Conservation (phyloP, 2,329 filamentous ascomycete species). For the Cladosporium sp. region DNA sequence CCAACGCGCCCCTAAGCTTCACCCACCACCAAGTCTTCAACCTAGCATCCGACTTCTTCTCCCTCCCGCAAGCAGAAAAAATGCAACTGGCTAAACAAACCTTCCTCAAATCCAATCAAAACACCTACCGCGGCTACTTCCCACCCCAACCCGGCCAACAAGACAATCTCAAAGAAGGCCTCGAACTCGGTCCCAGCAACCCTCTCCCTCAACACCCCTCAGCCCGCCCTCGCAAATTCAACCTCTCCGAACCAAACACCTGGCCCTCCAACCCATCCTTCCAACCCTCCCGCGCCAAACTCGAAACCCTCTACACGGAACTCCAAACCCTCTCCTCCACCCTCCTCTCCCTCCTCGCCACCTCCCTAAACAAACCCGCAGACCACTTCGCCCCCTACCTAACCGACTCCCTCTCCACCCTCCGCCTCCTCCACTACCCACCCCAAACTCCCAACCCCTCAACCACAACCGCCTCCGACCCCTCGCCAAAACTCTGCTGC, state of each 20-base stretch:
- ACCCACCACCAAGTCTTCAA: slow-evolving; percentile 40
- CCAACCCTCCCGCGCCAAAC: slow-evolving; percentile 16
- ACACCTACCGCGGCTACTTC: slow-evolving; percentile 46
- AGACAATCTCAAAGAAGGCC: slow-evolving; percentile 45
- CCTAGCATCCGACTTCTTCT: slow-evolving; percentile 30
- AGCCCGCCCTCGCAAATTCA: slow-evolving; percentile 26
- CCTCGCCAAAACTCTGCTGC: slow-evolving; percentile 29
- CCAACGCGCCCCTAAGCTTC: slow-evolving; percentile 40
- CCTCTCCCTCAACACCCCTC: slow-evolving; percentile 13
- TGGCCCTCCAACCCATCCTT: slow-evolving; percentile 32
- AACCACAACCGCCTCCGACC: slow-evolving; percentile 8
- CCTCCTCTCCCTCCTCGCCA: slow-evolving; percentile 37
- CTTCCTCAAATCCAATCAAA: slow-evolving; percentile 36
- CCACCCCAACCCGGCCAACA: slow-evolving; percentile 37
- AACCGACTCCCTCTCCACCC: slow-evolving; percentile 38
- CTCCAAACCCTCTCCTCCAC: slow-evolving; percentile 36
- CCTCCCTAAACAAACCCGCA: slow-evolving; percentile 35
- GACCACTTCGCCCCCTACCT: slow-evolving; percentile 41
- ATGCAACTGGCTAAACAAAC: slow-evolving; percentile 37
- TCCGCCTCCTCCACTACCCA: slow-evolving; percentile 44
- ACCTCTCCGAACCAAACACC: slow-evolving; percentile 39
- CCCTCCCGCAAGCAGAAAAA: slow-evolving; percentile 15
- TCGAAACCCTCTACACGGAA: slow-evolving; percentile 37
- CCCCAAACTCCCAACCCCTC: slow-evolving; percentile 20
- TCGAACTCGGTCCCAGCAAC: slow-evolving; percentile 38